Base-by-base conservation (phyloP, 148 eudicot species). In the Hydrangea macrophylla region DNA sequence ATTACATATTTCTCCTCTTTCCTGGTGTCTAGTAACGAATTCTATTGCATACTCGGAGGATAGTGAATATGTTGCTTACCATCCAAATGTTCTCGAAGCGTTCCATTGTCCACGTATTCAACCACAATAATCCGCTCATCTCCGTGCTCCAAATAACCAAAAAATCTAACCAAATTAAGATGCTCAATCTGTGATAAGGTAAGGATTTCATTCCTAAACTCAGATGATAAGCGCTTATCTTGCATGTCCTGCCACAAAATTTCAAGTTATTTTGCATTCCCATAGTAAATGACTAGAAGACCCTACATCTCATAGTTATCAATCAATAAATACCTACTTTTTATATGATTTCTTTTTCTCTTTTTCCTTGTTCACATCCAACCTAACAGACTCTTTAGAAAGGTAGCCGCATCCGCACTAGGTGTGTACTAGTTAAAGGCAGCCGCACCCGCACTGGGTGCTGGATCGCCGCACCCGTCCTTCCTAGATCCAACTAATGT, bases 61-160 rank as follows among this genome's bases (percentile, higher is more conserved):
- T 11, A 40, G 24, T 27, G 30, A 31, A 12, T 2, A 2, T 10
- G 25, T 44, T 57, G 45, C 53, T 60, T 83, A 88, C 96, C 88
- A 68, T 88, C 89, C 78, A 90, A 68, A 68, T 85, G 90, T 60
- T 85, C 82, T 35, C 78, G 80, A 35, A 90, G 90, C 12, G 86
- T 85, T 36, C 96, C 96, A 67, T 90, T 90, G 58, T 78, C 73
- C 55, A 86, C 86, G 73, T 82, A 88, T 81, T 90, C 96, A 39
- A 86, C 81, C 36, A 88, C 75, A 58, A 90, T 79, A 55, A 90
- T 64, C 72, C 69, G 76, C 55, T 90, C 96, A 51, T 82, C 83
- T 12, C 75, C 76, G 5, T 88, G 82, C 73, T 85, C 96, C 65
- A 88, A 28, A 73, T 76, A 90, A 24, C 96, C 96, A 70, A 71